Evolutionary conservation across 225 moss, liverwort and hornwort genomes (phyloP), one percentile per base, ranked within the genome.

Genomic region (Physcomitrium patens): DNA sequence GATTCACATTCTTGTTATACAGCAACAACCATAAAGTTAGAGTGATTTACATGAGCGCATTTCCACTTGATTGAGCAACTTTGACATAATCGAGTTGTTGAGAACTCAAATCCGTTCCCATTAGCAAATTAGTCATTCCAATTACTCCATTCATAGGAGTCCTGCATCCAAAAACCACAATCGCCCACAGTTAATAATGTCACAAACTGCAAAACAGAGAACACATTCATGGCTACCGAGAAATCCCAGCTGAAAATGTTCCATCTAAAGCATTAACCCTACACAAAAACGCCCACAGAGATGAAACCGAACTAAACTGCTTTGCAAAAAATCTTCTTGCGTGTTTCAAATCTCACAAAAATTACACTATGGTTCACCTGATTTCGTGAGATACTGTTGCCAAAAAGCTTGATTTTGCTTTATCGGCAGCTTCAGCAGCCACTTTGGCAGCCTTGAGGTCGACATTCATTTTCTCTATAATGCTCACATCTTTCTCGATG

Each of bases 71-170:
- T 90, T 96, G 96, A 20, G 94, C 94, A 79, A 94, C 93, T 80
- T 88, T 92, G 42, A 88, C 89, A 67, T 94, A 94, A 80, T 96
- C 96, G 52, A 92, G 90, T 77, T 96, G 96, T 73, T 88, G 89
- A 19, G 87, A 69, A 18, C 86, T 93, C 69, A 96, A 76, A 18
- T 96, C 92, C 68, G 96, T 96, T 74, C 89, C 96, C 90, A 94
- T 87, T 5, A 96, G 86, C 84, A 93, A 75, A 81, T 92, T 93
- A 60, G 93, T 93, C 96, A 96, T 94, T 66, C 96, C 94, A 75
- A 96, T 92, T 12, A 96, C 96, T 84, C 96, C 96, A 77, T 96
- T 96, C 94, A 96, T 96, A 13, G 96, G 94, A 22, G 96, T 96
- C 79, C 93, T 95, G 72, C 85, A 91, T 60, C 73, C 86, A 63